Evolutionary conservation across 345 rosid genomes (phyloP).

Genomic region (Cardamine chenopodiifolia): DNA sequence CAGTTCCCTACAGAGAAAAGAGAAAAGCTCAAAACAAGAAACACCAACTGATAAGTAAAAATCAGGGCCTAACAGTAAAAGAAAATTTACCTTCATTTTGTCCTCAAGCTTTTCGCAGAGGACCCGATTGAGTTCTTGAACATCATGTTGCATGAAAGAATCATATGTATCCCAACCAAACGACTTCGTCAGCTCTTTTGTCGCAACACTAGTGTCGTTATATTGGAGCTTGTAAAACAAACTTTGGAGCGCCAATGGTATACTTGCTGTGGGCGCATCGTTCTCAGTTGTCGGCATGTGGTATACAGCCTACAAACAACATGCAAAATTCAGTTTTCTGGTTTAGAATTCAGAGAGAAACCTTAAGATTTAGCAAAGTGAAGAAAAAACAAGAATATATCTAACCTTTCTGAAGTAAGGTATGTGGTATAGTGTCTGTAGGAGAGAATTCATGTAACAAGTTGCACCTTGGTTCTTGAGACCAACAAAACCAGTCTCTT

Average conservation of each 20-base stretch:
- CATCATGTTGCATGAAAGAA: constrained; percentile 99
- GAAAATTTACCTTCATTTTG: constrained; percentile 81
- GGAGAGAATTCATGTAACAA: constrained; percentile 96
- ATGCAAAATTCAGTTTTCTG: constrained; percentile 16
- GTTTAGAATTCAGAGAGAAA: constrained; percentile 14
- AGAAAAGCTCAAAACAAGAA: neutral
- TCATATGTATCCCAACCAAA: constrained; percentile 99
- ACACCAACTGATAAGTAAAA: constrained; percentile 27
- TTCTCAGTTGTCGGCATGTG: constrained; percentile 98
- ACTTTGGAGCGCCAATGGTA: constrained; percentile 96
- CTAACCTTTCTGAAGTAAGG: constrained; percentile 96
- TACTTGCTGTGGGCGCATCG: constrained; percentile 89
- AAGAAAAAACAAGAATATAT: neutral
- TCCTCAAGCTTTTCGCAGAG: constrained; percentile 94
- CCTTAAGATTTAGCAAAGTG: constrained; percentile 10
- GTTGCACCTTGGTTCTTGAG: constrained; percentile 99
- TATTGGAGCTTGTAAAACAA: constrained; percentile 96
- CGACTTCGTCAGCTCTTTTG: constrained; percentile 91
- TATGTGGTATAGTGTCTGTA: constrained; percentile 88
- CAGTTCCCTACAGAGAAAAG: constrained; percentile 69
- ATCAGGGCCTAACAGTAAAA: constrained; percentile 8
- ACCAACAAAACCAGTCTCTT: constrained; percentile 97
- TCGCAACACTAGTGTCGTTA: constrained; percentile 91
- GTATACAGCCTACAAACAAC: constrained; percentile 79
- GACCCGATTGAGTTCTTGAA: constrained; percentile 95